Conservation (phyloP, 2,329 filamentous ascomycete genomes). For the Plenodomus tracheiphilus region DNA sequence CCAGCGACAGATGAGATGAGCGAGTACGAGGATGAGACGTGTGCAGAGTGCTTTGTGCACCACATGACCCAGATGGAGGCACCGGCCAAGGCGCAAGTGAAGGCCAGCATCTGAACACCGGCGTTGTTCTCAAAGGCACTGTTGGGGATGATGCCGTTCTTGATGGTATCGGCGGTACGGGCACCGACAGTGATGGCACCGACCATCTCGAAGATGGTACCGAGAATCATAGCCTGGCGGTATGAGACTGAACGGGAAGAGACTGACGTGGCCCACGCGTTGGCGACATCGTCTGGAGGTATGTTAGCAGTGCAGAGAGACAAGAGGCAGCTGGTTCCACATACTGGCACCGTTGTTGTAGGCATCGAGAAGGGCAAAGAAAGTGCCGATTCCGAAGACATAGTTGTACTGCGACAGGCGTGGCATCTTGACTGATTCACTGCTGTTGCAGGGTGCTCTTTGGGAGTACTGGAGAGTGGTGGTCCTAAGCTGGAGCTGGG, state of each 20-base stretch:
- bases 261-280: slow-evolving; percentile 79
- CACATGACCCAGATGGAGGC: slow-evolving; percentile 78
- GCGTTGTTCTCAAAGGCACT: slow-evolving; percentile 51
- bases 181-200: slow-evolving; percentile 51
- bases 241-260: slow-evolving; percentile 77
- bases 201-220: slow-evolving; percentile 52
- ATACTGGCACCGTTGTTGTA: slow-evolving; percentile 79
- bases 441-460: slow-evolving; percentile 17
- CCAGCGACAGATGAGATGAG: slow-evolving; percentile 54
- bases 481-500: slow-evolving; percentile 20
- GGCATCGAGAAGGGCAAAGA: slow-evolving; percentile 75
- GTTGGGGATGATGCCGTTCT: slow-evolving; percentile 65
- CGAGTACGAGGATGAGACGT: slow-evolving; percentile 62
- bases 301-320: slow-evolving; percentile 9
- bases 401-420: slow-evolving; percentile 60
- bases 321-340: slow-evolving; percentile 38
- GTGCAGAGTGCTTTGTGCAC: slow-evolving; percentile 73
- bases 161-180: slow-evolving; percentile 73
- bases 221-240: slow-evolving; percentile 60
- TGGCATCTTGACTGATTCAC: slow-evolving; percentile 19
- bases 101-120: slow-evolving; percentile 57
- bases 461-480: slow-evolving; percentile 14
- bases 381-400: slow-evolving; percentile 74
- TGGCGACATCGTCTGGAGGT: slow-evolving; percentile 75
- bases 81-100: slow-evolving; percentile 63